Evolutionary conservation across 2,329 filamentous ascomycete genomes (phyloP).

Genomic region (Aspergillus sclerotialis): DNA sequence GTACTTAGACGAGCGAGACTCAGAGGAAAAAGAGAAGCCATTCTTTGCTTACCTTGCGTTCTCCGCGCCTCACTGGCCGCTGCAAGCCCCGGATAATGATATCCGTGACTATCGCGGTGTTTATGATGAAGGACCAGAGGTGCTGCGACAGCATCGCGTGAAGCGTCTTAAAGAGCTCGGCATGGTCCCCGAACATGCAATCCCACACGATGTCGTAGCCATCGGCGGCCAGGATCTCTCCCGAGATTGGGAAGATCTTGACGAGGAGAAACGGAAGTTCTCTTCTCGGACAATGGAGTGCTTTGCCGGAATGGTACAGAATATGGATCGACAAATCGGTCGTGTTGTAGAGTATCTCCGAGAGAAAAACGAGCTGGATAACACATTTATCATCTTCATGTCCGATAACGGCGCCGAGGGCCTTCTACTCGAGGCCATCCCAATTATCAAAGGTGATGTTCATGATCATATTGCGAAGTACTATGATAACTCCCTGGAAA

Average conservation of each 20-base stretch:
- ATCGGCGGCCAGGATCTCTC: constrained; percentile 24
- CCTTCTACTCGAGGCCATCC: constrained; percentile 39
- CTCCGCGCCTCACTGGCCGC: constrained; percentile 48
- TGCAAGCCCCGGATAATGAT: constrained; percentile 43
- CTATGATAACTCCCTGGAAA: constrained; percentile 42
- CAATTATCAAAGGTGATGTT: constrained; percentile 36
- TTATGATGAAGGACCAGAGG: constrained; percentile 46
- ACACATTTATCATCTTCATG: constrained; percentile 46
- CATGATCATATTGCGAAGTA: constrained; percentile 39
- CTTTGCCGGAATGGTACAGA: constrained; percentile 46
- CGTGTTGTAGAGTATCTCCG: constrained; percentile 41
- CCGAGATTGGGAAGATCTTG: constrained; percentile 34
- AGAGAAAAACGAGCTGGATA: constrained; percentile 41
- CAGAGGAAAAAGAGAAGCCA: constrained; percentile 31
- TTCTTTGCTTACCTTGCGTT: constrained; percentile 46
- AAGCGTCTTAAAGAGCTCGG: constrained; percentile 40
- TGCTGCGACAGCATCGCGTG: constrained; percentile 38
- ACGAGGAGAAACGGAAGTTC: constrained; percentile 30
- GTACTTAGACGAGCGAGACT: constrained; percentile 24
- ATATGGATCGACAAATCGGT: constrained; percentile 40
- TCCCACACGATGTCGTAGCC: constrained; percentile 38
- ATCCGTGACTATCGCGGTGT: constrained; percentile 43
- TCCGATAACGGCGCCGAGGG: constrained; percentile 46
- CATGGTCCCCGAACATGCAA: constrained; percentile 35
- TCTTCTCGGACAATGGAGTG: constrained; percentile 44